Evolutionary conservation across 306 rosid species (phyloP).

Genomic region (Prunus padus): DNA sequence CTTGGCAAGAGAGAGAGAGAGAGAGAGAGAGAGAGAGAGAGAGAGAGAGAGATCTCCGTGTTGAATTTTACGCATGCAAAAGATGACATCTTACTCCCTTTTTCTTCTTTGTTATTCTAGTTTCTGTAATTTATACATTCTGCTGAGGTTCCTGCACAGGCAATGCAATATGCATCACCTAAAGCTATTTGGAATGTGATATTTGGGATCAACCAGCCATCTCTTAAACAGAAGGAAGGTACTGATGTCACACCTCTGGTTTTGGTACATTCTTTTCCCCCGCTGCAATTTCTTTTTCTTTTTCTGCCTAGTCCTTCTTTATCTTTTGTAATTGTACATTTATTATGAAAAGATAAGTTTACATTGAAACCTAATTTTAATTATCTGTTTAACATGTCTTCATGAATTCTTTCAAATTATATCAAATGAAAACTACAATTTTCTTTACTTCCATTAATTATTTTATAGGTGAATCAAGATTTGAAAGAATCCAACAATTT

Average conservation of each 20-base stretch:
- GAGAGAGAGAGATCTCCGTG: too few relatives aligned
- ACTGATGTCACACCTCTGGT: constrained; percentile 22
- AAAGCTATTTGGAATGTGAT: constrained; percentile 82
- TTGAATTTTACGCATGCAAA: not conserved
- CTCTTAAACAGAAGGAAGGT: constrained; percentile 63
- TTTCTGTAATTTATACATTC: constrained; percentile 1
- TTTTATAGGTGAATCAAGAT: constrained; percentile 50
- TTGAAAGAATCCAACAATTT: constrained; percentile 75
- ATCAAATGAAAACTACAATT: constrained; percentile 17
- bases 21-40: too few relatives aligned
- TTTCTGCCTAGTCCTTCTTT: not conserved
- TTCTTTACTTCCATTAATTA: constrained; percentile 25
- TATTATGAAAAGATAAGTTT: not conserved
- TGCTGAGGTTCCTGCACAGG: constrained; percentile 43
- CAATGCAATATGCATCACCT: constrained; percentile 95
- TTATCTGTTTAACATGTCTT: constrained; percentile 13
- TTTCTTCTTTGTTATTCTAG: not conserved
- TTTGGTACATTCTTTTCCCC: constrained; percentile 20
- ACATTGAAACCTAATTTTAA: not conserved
- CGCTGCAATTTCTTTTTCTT: constrained; percentile 18
- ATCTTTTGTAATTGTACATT: constrained; percentile 4
- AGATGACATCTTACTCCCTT: not conserved
- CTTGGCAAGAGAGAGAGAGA: not conserved
- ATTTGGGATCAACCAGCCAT: constrained; percentile 70
- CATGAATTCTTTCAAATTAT: constrained; percentile 13